These are phyloP conservation scores for Phytophthora litchii DNA, from an alignment of 352 stramenopile genomes.

Conservation along the genomic window DNA sequence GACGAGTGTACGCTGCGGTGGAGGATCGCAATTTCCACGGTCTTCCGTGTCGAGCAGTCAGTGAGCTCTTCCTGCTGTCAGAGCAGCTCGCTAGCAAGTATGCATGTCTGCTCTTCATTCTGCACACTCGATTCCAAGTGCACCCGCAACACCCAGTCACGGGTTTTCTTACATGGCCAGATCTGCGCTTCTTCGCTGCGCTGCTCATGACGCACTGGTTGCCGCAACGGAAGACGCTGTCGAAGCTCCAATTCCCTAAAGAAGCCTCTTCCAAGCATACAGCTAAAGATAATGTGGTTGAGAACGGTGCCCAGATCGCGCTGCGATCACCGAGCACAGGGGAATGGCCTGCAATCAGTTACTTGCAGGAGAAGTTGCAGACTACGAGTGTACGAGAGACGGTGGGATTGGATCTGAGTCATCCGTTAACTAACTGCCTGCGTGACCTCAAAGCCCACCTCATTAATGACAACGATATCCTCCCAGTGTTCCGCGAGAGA, in stretches of 20 bases:
- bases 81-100: constrained; percentile 80
- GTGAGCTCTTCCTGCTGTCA: constrained; percentile 70
- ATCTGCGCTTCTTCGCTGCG: constrained; percentile 74
- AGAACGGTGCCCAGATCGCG: constrained; percentile 59
- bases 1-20: constrained; percentile 71
- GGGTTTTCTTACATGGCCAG: constrained; percentile 65
- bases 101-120: constrained; percentile 79
- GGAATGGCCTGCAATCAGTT: constrained; percentile 56
- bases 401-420: constrained; percentile 66
- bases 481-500: constrained; percentile 48
- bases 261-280: constrained; percentile 4
- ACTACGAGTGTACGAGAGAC: constrained; percentile 59
- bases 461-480: constrained; percentile 74
- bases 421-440: constrained; percentile 65
- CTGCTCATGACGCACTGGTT: constrained; percentile 84
- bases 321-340: constrained; percentile 25
- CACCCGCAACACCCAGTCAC: constrained; percentile 61
- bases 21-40: constrained; percentile 86
- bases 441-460: constrained; percentile 79
- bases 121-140: constrained; percentile 81
- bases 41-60: constrained; percentile 46
- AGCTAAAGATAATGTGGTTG: constrained; percentile 33
- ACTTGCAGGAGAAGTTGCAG: constrained; percentile 62
- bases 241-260: constrained; percentile 36
- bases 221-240: constrained; percentile 49